Conservation (phyloP, 1,284 basidiomycete species). For the Kalmanozyma brasiliensis region DNA sequence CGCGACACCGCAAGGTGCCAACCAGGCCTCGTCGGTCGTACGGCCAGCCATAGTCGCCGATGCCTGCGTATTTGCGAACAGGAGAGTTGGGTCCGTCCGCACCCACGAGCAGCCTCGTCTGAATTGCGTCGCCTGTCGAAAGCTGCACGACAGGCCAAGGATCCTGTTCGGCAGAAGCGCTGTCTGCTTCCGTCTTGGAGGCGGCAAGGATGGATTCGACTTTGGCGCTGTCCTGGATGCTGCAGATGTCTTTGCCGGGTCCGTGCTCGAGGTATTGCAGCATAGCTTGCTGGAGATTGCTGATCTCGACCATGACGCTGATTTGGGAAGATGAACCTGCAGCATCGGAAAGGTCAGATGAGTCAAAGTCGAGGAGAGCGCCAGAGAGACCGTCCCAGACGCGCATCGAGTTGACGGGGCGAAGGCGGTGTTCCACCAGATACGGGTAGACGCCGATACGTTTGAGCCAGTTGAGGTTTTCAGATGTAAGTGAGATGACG, state of each 20-base stretch:
- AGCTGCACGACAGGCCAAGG: conserved; percentile 48
- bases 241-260: conserved; percentile 44
- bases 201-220: conserved; percentile 74
- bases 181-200: conserved; percentile 33
- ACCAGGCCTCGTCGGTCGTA: conserved; percentile 93
- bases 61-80: conserved; percentile 85
- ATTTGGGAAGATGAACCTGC: conserved; percentile 36
- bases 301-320: conserved; percentile 63
- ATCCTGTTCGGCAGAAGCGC: conserved; percentile 63
- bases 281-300: conserved; percentile 66
- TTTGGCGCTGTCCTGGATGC: conserved; percentile 76
- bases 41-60: conserved; percentile 88
- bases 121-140: conserved; percentile 9
- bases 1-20: conserved; percentile 75
- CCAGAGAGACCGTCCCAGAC: conserved; percentile 66
- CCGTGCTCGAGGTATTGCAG: conserved; percentile 50
- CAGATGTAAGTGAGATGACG: conserved; percentile 61
- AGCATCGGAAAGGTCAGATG: conserved; percentile 16
- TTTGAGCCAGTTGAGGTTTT: conserved; percentile 63
- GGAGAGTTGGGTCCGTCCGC: conserved; percentile 96
- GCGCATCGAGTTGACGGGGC: conserved; percentile 58
- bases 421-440: conserved; percentile 49
- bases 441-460: conserved; percentile 55
- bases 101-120: conserved; percentile 75
- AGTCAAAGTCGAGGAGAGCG: conserved; percentile 61